Base-by-base conservation (phyloP, 495 filamentous ascomycete genomes). In the Trichoderma erinaceum region DNA sequence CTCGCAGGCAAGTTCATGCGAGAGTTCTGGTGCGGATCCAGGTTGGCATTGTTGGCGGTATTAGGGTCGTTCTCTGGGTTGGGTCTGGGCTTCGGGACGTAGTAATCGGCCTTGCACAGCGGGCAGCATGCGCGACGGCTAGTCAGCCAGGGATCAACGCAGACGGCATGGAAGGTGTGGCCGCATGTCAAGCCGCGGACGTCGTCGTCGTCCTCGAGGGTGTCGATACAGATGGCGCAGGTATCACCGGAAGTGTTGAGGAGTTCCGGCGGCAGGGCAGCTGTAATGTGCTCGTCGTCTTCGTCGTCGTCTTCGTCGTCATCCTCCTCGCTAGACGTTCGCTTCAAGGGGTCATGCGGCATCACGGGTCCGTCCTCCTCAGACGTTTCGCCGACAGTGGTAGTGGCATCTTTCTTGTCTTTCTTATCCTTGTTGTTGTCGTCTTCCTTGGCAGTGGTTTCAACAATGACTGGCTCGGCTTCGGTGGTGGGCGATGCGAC, bases 61-160 rank as follows among this genome's bases (percentile, higher is more conserved):
- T 75, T 74, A 32, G 71, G 76, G 29, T 75, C 72, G 10, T 80
- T 78, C 11, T 75, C 70, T 21, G 74, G 75, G 15, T 74, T 69
- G 1, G 79, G 73, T 7, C 90, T 89, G 23, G 91, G 90, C 74
- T 96, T 97, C 0, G 93, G 92, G 44, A 91, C 86, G 76, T 96
- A 98, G 77, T 97, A 99, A 70, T 97, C 93, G 44, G 92, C 89
- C 79, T 99, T 99, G 82, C 95, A 98, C 58, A 98, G 86, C 64
- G 96, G 96, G 77, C 96, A 99, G 77, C 95, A 97, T 15, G 95
- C 96, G 69, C 93, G 87, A 70, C 95, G 84, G 72, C 87, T 91
- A 1, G 95, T 99, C 66, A 99, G 81, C 95, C 95, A 99, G 13
- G 96, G 95, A 73, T 99, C 95, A 23, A 99, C 84, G 77, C 95